phyloP scores from a whole-genome alignment of 1,139 yeast species.

The Scheffersomyces stambukii region DNA sequence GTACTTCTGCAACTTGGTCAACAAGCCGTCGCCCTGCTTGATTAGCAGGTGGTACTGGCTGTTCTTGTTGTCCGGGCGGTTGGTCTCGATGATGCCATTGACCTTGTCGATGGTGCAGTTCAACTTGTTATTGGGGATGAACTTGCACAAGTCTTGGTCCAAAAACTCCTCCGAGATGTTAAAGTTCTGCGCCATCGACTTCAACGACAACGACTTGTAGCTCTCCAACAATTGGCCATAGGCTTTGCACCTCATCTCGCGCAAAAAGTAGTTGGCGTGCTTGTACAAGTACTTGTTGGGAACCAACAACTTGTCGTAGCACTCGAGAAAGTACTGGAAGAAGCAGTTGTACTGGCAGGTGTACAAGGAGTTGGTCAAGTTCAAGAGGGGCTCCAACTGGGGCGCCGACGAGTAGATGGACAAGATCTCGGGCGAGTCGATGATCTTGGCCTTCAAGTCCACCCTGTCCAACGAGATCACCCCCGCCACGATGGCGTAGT shows the following conservation, averaged over 20 bases:
- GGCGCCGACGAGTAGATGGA: slow-evolving; percentile 73
- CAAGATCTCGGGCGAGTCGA: slow-evolving; percentile 92
- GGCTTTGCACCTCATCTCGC: slow-evolving; percentile 95
- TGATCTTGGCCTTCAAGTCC: slow-evolving; percentile 75
- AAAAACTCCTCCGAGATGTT: slow-evolving; percentile 83
- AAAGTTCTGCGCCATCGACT: slow-evolving; percentile 92
- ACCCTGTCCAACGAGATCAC: slow-evolving; percentile 78
- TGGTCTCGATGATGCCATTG: slow-evolving; percentile 92
- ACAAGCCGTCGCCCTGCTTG: slow-evolving; percentile 87
- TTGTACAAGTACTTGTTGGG: slow-evolving; percentile 72
- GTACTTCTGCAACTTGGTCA: slow-evolving; percentile 92
- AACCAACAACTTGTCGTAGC: slow-evolving; percentile 69
- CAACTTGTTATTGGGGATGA: slow-evolving; percentile 88
- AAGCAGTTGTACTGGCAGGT: slow-evolving; percentile 83
- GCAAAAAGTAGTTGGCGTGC: slow-evolving; percentile 78
- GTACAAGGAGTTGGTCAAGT: slow-evolving; percentile 82
- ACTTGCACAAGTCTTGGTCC: slow-evolving; percentile 77
- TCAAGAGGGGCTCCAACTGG: slow-evolving; percentile 74
- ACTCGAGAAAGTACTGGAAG: slow-evolving; percentile 73
- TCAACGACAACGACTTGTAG: slow-evolving; percentile 82
- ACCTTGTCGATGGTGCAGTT: slow-evolving; percentile 96
- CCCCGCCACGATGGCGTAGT: slow-evolving; percentile 84
- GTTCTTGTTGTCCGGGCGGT: slow-evolving; percentile 93
- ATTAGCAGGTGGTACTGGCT: slow-evolving; percentile 86
- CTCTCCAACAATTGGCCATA: slow-evolving; percentile 92